A percentile compares a stretch with the other conserved stretches of the same genome.
Conservation (phyloP, 208 protist species). For the Phytomonas francai region DNA sequence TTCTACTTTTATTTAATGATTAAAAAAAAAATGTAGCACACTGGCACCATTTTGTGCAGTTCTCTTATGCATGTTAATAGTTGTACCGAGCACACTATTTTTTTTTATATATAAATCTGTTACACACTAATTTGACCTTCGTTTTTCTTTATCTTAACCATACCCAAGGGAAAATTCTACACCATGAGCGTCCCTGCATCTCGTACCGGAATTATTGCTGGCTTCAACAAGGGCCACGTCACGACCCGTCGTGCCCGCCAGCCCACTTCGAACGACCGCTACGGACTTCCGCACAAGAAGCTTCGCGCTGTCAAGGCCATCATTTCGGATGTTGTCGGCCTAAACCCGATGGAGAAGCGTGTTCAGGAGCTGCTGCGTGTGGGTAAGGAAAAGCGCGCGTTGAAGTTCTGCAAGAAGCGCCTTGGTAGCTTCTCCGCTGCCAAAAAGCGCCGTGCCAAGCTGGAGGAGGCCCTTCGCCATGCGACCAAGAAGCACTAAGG, state of each 20-base stretch:
- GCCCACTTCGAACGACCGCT: conserved; percentile 72
- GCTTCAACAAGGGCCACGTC: conserved; percentile 90
- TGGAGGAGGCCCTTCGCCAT: conserved; percentile 87
- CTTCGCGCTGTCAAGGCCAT: conserved; percentile 88
- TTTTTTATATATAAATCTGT: conserved; percentile 11
- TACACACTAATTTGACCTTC: conserved; percentile 7
- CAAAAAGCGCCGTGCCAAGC: conserved; percentile 90
- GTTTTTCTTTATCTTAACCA: conserved; percentile 9
- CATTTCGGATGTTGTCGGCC: conserved; percentile 85
- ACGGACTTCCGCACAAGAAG: conserved; percentile 82
- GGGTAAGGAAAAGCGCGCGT: conserved; percentile 92
- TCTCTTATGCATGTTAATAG: conserved; percentile 13
- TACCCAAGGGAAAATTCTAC: conserved; percentile 5
- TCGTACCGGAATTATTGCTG: conserved; percentile 85
- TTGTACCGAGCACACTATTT: conserved; percentile 1
- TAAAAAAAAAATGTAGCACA: background rate
- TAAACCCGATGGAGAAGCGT: conserved; percentile 90
- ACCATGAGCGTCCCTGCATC: conserved; percentile 57
- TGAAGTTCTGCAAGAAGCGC: conserved; percentile 93
- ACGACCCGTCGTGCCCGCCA: conserved; percentile 80
- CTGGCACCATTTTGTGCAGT: background rate
- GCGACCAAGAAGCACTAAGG: conserved; percentile 37
- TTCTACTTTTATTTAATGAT: conserved; percentile 2
- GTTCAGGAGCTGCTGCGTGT: conserved; percentile 92
- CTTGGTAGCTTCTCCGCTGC: conserved; percentile 83